Percentiles rank a stretch among this genome's conserved stretches.
These are phyloP conservation scores for Rubroboletus satanas DNA, from an alignment of 768 basidiomycete species.

Conservation along the genomic window DNA sequence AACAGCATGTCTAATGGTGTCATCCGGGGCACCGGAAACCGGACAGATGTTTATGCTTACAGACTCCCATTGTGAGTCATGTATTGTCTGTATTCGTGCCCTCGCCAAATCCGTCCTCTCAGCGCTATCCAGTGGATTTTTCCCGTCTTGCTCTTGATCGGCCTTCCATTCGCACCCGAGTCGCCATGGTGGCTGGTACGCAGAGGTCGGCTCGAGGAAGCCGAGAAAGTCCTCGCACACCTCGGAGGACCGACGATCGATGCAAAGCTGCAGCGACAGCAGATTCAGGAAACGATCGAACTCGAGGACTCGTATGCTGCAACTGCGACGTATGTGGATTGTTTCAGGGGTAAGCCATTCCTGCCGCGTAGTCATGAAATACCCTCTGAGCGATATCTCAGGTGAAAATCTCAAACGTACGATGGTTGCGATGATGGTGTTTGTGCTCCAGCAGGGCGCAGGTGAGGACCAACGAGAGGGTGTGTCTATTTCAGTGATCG, in stretches of 20 bases:
- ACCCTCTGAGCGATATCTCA: background rate
- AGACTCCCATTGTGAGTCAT: constrained; percentile 25
- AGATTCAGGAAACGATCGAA: constrained; percentile 29
- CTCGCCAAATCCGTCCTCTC: background rate
- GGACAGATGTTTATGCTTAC: constrained; percentile 23
- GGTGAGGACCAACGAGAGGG: constrained; percentile 4
- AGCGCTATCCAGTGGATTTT: constrained; percentile 34
- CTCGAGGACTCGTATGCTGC: constrained; percentile 28
- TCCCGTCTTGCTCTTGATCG: constrained; percentile 28
- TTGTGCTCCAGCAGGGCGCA: constrained; percentile 26
- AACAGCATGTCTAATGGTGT: constrained; percentile 25
- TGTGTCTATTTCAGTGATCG: background rate
- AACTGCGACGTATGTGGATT: constrained; percentile 30
- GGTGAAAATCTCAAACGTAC: constrained; percentile 26
- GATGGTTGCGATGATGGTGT: constrained; percentile 29
- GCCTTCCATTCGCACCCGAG: constrained; percentile 31
- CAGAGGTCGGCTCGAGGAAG: constrained; percentile 25
- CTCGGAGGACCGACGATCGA: constrained; percentile 25
- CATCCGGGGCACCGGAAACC: constrained; percentile 21
- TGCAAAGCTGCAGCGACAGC: constrained; percentile 19
- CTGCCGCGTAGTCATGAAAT: no score
- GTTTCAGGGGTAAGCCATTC: constrained; percentile 26
- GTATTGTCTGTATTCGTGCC: background rate
- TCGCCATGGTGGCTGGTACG: constrained; percentile 35
- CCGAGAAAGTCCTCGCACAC: constrained; percentile 14